Base-by-base conservation (phyloP, 108 stramenopile genomes). In the Cyclotella choctawhatcheeana region DNA sequence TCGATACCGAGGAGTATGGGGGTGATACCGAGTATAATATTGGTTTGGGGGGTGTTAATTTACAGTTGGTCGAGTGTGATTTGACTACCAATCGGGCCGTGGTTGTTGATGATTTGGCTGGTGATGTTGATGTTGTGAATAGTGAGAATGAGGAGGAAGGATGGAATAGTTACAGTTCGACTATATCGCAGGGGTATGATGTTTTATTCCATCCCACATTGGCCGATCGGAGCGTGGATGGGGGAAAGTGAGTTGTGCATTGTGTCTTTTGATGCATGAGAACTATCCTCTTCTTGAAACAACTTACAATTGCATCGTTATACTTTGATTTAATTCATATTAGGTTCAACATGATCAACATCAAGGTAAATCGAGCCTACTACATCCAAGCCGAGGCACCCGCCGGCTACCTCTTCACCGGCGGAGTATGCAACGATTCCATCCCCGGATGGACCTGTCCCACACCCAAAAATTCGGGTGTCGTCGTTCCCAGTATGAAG, bases 351-450 rank as follows among this genome's bases (percentile, higher is more conserved):
- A 34, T 68, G 52, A 68, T 52, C 67, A 55, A 68, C 53, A 68
- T 68, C n/a, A 68, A 68, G 55, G 34, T 68, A 4, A 68, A 64
- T 33, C 53, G 72, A 34, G 50, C 59, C 54, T 77, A 77, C 68
- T 69, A 44, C 68, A 32, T 77, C 8, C 26, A 64, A 37, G 76
- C 60, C 51, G 34, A 37, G 0, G 67, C 76, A 27, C 76, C 76
- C 18, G 44, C n/a, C 16, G 76, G 67, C 47, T 77, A 35, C 52
- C 35, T 64, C 6, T 63, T 77, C 43, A 77, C 76, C 22, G 51
- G 62, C 12, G 76, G 68, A 14, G 27, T 77, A 8, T 77, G 76
- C 53, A 69, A 69, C 43, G 62, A 77, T 29, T 51, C 68, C 16
- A 24, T 63, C 2, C 34, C 32, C 5, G 72, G 53, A 31, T 73